Evolutionary conservation across 441 rosid species (phyloP).

Genomic region (Dalechampia spathulata): DNA sequence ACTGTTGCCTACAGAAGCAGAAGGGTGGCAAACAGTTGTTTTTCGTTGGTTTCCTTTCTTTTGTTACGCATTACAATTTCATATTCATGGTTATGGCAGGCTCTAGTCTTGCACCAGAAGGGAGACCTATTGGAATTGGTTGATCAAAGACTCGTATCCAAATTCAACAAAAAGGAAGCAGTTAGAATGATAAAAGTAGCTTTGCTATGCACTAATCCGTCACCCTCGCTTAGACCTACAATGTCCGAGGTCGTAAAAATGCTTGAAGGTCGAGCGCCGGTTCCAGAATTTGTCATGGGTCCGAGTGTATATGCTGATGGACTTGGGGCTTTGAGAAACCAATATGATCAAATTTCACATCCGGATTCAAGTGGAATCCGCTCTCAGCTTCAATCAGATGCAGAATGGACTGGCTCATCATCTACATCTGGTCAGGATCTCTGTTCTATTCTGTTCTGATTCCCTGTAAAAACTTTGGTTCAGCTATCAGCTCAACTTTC

Average conservation of each 20-base stretch:
- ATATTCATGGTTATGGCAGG: conserved; percentile 27
- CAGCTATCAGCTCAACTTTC: no score
- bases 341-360: not conserved
- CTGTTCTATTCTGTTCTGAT: no score
- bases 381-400: not conserved
- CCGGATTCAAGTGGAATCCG: not conserved
- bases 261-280: conserved; percentile 42
- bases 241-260: conserved; percentile 60
- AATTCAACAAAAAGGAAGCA: conserved; percentile 38
- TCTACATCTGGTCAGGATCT: not conserved
- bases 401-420: not conserved
- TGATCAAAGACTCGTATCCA: conserved; percentile 37
- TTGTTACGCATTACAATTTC: not conserved
- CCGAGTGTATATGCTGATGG: conserved; percentile 9
- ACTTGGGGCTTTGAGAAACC: not conserved
- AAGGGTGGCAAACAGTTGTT: no score
- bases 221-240: conserved; percentile 49
- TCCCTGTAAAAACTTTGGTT: no score
- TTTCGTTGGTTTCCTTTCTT: no score
- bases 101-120: conserved; percentile 32
- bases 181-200: conserved; percentile 43
- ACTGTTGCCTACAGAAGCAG: no score
- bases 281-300: conserved; percentile 16
- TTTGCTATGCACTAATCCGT: conserved; percentile 46
- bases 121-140: conserved; percentile 37